Evolutionary conservation across 2,329 filamentous ascomycete genomes (phyloP).

Genomic region (Parasarocladium wereldwijsianum): DNA sequence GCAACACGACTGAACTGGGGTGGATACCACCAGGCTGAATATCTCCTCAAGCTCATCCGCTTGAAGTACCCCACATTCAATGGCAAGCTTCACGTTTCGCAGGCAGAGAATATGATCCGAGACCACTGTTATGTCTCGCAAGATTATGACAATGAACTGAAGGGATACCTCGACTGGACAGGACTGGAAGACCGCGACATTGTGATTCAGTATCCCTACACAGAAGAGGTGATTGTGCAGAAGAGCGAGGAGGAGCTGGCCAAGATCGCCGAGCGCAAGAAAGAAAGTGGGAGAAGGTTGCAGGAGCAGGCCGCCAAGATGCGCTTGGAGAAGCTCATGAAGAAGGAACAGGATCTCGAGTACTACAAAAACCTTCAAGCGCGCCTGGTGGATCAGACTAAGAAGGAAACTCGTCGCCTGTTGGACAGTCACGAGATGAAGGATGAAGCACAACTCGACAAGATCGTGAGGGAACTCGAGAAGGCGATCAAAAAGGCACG

Average conservation of each 20-base stretch:
- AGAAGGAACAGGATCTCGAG: conserved; percentile 88
- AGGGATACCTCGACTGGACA: conserved; percentile 72
- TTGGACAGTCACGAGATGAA: conserved; percentile 86
- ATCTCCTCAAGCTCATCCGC: conserved; percentile 73
- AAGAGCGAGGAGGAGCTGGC: conserved; percentile 93
- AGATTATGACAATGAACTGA: conserved; percentile 68
- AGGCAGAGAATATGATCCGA: conserved; percentile 74
- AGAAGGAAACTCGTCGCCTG: conserved; percentile 78
- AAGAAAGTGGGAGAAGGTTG: conserved; percentile 78
- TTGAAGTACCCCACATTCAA: conserved; percentile 87
- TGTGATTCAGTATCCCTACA: conserved; percentile 85
- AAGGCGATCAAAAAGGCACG: conserved; percentile 78
- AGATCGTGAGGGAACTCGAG: conserved; percentile 76
- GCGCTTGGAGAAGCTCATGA: conserved; percentile 86
- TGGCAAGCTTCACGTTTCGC: conserved; percentile 70
- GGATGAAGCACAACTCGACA: conserved; percentile 75
- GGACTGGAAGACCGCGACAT: conserved; percentile 80
- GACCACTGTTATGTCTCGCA: conserved; percentile 83
- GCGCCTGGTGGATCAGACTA: conserved; percentile 59
- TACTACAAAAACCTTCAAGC: conserved; percentile 78
- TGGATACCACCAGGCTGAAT: conserved; percentile 78
- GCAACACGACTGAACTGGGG: conserved; percentile 91
- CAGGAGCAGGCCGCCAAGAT: conserved; percentile 97
- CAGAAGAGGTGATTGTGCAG: conserved; percentile 76
- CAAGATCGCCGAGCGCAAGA: conserved; percentile 80